A percentile compares a stretch with the other conserved stretches of the same genome.
Conservation (phyloP, 768 basidiomycete genomes). For the Mycena floridula region DNA sequence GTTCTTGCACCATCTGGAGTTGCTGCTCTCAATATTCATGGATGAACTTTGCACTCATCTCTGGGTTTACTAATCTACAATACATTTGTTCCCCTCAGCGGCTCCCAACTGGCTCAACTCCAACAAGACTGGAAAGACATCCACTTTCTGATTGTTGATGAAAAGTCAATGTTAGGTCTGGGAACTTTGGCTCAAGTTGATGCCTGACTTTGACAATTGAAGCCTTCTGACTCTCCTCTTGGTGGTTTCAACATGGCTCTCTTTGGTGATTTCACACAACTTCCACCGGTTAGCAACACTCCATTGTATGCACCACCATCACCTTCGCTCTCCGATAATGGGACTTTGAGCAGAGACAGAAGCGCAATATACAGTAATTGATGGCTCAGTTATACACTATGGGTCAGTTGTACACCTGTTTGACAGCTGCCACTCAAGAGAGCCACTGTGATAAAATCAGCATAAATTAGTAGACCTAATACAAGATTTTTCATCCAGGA, state of each 20-base stretch:
- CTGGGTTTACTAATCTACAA: background rate
- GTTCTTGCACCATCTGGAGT: background rate
- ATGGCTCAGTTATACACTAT: no score
- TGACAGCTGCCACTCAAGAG: no score
- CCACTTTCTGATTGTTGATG: conserved; percentile 3
- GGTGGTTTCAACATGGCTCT: conserved; percentile 4
- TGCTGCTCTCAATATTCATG: background rate
- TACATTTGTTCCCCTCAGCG: background rate
- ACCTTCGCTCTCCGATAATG: no score
- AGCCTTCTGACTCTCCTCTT: background rate
- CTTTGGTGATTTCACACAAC: conserved; percentile 9
- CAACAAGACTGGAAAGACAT: conserved; percentile 2
- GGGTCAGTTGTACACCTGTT: no score
- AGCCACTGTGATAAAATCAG: no score
- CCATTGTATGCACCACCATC: conserved; percentile 2
- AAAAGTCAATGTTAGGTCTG: conserved; percentile 6
- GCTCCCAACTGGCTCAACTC: background rate
- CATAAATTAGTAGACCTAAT: no score
- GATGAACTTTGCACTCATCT: conserved; percentile 1
- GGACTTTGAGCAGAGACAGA: no score
- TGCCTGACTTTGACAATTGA: conserved; percentile 4
- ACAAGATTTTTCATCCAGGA: no score
- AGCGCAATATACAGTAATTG: no score
- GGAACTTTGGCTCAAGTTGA: conserved; percentile 4
- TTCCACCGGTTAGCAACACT: conserved; percentile 7